A percentile compares a stretch with the other conserved stretches of the same genome.
Evolutionary conservation across 139 green algal species (phyloP).

Genomic region (Desmodesmus armatus): DNA sequence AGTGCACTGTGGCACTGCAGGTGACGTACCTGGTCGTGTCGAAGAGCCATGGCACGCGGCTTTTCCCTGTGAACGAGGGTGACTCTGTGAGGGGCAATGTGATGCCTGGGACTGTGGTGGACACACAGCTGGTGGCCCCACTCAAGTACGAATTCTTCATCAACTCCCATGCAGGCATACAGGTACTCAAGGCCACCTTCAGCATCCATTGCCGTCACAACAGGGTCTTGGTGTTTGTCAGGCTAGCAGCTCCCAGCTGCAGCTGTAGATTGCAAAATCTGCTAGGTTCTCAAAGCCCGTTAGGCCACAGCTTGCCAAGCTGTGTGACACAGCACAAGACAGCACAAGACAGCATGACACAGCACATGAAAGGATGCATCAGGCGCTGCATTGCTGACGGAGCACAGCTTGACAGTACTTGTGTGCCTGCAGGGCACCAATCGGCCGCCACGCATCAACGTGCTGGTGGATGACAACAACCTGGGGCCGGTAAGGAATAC

Average conservation of each 20-base stretch:
- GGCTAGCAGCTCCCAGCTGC: too few species aligned
- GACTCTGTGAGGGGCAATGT: slow-evolving; percentile 22
- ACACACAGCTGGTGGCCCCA: background rate
- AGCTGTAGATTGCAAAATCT: too few species aligned
- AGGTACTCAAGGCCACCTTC: too few species aligned
- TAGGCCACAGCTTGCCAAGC: too few species aligned
- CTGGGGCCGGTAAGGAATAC: too few species aligned
- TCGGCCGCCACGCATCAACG: slow-evolving; percentile 32
- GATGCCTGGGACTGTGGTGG: slow-evolving; percentile 16
- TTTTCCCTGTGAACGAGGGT: background rate
- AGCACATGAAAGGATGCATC: too few species aligned
- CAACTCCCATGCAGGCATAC: slow-evolving; percentile 25
- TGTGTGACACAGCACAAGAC: too few species aligned
- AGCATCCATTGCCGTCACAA: too few species aligned
- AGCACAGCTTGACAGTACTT: background rate
- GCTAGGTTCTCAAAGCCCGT: too few species aligned
- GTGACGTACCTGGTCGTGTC: slow-evolving; percentile 26
- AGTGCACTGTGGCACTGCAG: too few species aligned
- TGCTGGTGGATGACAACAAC: slow-evolving; percentile 23
- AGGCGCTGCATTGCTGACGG: background rate
- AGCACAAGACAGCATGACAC: too few species aligned
- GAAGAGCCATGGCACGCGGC: slow-evolving; percentile 15
- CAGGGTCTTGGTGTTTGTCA: too few species aligned
- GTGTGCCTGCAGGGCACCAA: slow-evolving; percentile 36
- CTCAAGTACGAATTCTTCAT: slow-evolving; percentile 26